phyloP scores from a whole-genome alignment of 2,329 filamentous ascomycete genomes.

The Colletotrichum lini region DNA sequence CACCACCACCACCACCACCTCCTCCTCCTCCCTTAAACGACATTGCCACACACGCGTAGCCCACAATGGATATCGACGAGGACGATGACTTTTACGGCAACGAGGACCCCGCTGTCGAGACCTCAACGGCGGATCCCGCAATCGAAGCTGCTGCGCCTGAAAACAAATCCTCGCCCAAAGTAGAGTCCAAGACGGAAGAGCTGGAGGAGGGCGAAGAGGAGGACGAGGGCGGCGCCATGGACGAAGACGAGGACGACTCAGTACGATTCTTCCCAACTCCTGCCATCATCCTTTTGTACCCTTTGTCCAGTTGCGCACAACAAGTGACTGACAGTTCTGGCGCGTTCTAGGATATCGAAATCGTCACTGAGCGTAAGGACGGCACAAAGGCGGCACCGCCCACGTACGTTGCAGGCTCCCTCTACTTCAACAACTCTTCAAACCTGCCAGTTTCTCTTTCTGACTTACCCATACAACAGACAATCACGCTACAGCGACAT shows the following conservation, averaged over 20 bases:
- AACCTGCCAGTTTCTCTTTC: not conserved
- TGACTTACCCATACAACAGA: slow-evolving; percentile 52
- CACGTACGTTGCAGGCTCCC: slow-evolving; percentile 59
- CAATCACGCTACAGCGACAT: slow-evolving; percentile 76
- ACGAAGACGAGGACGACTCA: slow-evolving; percentile 71
- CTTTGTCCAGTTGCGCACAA: no score
- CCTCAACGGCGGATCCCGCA: slow-evolving; percentile 31
- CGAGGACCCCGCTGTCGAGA: slow-evolving; percentile 64
- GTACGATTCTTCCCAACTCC: slow-evolving; percentile 48
- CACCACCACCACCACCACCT: not conserved
- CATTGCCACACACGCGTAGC: slow-evolving; percentile 23
- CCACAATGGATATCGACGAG: slow-evolving; percentile 76
- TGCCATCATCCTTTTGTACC: not conserved
- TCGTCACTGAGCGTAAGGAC: slow-evolving; percentile 77
- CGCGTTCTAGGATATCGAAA: slow-evolving; percentile 72
- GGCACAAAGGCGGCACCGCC: slow-evolving; percentile 72
- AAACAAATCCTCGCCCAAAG: slow-evolving; percentile 37
- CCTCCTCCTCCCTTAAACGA: not conserved
- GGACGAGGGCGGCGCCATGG: slow-evolving; percentile 72
- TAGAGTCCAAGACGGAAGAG: slow-evolving; percentile 62
- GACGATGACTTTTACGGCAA: slow-evolving; percentile 78
- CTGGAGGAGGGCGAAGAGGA: slow-evolving; percentile 76
- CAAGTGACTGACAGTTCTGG: slow-evolving; percentile 23
- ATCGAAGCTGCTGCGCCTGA: slow-evolving; percentile 23
- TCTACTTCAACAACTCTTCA: not conserved